Percentiles rank a stretch among this genome's conserved stretches.
Evolutionary conservation across 352 stramenopile genomes (phyloP).

Genomic region (Globisporangium barbulae): DNA sequence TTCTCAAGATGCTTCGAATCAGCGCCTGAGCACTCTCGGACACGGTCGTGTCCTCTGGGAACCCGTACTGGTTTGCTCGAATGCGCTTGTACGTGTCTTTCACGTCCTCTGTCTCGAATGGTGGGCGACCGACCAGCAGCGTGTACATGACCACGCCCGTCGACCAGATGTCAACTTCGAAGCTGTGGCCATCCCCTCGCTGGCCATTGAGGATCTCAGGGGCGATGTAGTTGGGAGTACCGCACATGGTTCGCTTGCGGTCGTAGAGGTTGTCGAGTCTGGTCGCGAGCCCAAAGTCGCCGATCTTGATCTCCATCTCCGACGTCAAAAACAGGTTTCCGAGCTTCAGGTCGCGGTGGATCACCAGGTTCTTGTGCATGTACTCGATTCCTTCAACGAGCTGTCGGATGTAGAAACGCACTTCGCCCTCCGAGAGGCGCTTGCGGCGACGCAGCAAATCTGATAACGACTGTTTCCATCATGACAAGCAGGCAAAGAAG

Average conservation of each 20-base stretch:
- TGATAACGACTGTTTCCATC: conserved; percentile 85
- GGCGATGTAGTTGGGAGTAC: conserved; percentile 93
- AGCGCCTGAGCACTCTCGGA: conserved; percentile 75
- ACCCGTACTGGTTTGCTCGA: conserved; percentile 94
- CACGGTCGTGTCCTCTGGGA: conserved; percentile 88
- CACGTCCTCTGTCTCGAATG: conserved; percentile 97
- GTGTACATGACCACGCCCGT: conserved; percentile 98
- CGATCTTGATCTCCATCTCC: conserved; percentile 95
- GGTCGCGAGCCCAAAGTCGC: conserved; percentile 94
- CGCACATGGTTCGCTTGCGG: conserved; percentile 96
- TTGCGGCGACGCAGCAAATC: conserved; percentile 96
- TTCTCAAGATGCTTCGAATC: conserved; percentile 67
- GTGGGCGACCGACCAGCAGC: conserved; percentile 94
- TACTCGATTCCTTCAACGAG: conserved; percentile 93
- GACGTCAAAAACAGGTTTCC: conserved; percentile 96
- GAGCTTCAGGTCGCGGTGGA: conserved; percentile 98
- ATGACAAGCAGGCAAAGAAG: not conserved
- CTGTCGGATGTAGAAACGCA: conserved; percentile 91
- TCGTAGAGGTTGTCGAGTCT: conserved; percentile 84
- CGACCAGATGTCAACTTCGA: conserved; percentile 98
- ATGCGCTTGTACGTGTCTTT: conserved; percentile 99
- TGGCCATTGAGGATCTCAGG: conserved; percentile 92
- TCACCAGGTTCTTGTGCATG: conserved; percentile 92
- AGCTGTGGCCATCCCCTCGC: conserved; percentile 91
- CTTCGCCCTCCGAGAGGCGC: conserved; percentile 93